Conservation (phyloP, 192 early-diverging fungal species). For the Spinellus fusiger region DNA sequence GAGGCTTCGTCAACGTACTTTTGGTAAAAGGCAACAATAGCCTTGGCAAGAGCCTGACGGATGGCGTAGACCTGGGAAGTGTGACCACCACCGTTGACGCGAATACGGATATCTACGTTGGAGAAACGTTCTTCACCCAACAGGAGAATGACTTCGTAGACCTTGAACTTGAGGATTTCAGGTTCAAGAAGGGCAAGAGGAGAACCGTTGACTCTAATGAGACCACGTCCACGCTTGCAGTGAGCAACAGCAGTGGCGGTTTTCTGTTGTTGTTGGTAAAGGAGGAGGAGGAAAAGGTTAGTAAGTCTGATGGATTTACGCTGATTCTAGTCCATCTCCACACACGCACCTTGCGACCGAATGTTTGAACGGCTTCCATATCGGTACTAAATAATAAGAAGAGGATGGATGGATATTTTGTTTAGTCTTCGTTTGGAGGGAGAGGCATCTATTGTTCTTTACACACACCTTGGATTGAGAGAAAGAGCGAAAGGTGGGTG, state of each 20-base stretch:
- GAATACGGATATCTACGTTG: slow-evolving; percentile 93
- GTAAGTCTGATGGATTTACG: no score
- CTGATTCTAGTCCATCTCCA: neutral
- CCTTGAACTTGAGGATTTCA: slow-evolving; percentile 95
- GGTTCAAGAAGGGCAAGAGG: slow-evolving; percentile 95
- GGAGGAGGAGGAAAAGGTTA: neutral
- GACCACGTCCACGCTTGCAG: slow-evolving; percentile 96
- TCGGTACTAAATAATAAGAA: neutral
- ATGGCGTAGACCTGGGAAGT: slow-evolving; percentile 97
- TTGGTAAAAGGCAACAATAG: slow-evolving; percentile 97
- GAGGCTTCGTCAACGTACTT: slow-evolving; percentile 99
- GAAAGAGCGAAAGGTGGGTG: neutral
- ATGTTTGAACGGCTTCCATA: slow-evolving; percentile 70
- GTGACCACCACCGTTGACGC: slow-evolving; percentile 92
- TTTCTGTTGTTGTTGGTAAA: slow-evolving; percentile 57
- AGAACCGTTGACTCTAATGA: slow-evolving; percentile 96
- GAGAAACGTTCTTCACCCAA: slow-evolving; percentile 96
- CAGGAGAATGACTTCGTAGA: slow-evolving; percentile 95
- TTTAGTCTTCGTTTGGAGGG: neutral
- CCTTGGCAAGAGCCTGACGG: slow-evolving; percentile 98
- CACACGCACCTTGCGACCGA: slow-evolving; percentile 67
- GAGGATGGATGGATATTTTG: neutral
- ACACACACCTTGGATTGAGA: neutral
- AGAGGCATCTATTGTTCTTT: neutral
- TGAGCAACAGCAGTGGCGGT: slow-evolving; percentile 98